phyloP scores from a whole-genome alignment of 169 alveolate species.

The Eimeria acervulina region DNA sequence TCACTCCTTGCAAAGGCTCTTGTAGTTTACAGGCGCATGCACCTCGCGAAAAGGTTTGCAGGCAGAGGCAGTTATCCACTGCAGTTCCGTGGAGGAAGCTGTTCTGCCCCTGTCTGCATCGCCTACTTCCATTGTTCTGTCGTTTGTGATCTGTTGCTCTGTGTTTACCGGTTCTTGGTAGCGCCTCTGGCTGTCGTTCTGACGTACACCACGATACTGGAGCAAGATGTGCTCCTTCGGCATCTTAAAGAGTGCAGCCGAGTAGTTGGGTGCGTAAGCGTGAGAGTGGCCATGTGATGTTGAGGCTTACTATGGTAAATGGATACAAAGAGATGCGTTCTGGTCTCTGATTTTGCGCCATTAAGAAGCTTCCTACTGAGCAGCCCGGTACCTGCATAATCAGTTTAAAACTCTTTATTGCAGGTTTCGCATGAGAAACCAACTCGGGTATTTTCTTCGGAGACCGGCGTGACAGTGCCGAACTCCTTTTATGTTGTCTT shows the following conservation, averaged over 20 bases:
- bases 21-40: neutral
- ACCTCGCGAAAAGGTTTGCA: neutral
- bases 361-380: neutral
- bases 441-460: neutral
- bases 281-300: neutral
- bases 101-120: neutral
- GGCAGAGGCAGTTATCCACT: neutral
- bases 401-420: slow-evolving; percentile 18
- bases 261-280: neutral
- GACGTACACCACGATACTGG: neutral
- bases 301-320: neutral
- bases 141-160: neutral
- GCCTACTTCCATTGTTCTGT: neutral
- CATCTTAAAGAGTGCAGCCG: neutral
- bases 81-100: neutral
- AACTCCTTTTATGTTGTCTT: neutral
- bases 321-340: neutral
- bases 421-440: slow-evolving; percentile 37
- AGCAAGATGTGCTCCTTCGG: neutral
- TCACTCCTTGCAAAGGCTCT: neutral
- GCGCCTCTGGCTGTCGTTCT: neutral
- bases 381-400: neutral
- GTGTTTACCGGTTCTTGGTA: neutral
- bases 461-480: slow-evolving; percentile 14
- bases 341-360: neutral